Conservation (phyloP, 257 asterid species). For the Jasminum sambac region DNA sequence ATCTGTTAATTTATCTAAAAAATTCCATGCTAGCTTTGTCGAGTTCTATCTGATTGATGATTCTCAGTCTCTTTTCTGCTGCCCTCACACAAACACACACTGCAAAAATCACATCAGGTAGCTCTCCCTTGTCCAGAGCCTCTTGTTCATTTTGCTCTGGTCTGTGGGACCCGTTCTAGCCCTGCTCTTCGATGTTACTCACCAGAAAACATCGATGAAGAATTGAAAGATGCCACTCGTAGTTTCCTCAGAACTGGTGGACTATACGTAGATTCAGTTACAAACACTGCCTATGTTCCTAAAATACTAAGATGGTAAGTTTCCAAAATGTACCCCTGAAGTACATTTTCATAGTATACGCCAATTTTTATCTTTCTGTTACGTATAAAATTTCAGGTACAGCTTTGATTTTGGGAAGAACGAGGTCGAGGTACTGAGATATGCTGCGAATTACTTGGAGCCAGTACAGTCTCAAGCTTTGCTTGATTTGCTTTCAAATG, state of each 20-base stretch:
- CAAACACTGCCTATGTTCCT: slow-evolving; percentile 57
- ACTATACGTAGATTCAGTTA: slow-evolving; percentile 49
- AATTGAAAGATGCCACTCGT: slow-evolving; percentile 65
- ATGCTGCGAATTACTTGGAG: slow-evolving; percentile 77
- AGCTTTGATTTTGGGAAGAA: slow-evolving; percentile 77
- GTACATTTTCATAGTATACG: neutral
- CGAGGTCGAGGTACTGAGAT: slow-evolving; percentile 78
- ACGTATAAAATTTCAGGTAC: slow-evolving; percentile 46
- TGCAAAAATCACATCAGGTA: slow-evolving; percentile 38
- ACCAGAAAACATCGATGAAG: slow-evolving; percentile 71
- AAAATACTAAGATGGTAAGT: slow-evolving; percentile 67
- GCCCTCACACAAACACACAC: slow-evolving; percentile 1
- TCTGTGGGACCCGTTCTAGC: slow-evolving; percentile 70
- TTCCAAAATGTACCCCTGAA: neutral
- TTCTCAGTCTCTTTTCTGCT: neutral
- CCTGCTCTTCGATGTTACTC: slow-evolving; percentile 90
- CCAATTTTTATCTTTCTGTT: neutral
- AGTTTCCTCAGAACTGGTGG: slow-evolving; percentile 64
- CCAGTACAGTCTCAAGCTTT: slow-evolving; percentile 49
- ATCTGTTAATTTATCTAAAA: neutral
- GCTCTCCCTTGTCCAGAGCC: slow-evolving; percentile 81
- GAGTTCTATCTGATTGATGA: neutral
- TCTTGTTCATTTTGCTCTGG: slow-evolving; percentile 78
- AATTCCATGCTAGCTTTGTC: neutral
- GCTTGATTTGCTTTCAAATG: slow-evolving; percentile 60